Base-by-base conservation (phyloP, 129 eudicot species). In the Lactuca sativa region DNA sequence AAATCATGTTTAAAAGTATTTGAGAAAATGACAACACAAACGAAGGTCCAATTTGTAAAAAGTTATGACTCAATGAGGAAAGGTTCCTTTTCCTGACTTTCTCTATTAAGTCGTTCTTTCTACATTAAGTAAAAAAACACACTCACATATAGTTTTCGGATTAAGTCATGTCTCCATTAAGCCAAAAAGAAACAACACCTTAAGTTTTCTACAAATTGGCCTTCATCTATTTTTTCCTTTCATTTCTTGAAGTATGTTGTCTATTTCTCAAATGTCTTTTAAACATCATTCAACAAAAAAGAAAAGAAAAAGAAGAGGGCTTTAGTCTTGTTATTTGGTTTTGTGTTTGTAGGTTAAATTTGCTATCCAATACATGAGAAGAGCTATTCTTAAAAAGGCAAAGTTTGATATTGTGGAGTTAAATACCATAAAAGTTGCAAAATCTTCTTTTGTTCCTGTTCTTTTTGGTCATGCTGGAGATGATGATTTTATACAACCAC, bases 401-500 rank as follows among this genome's bases (percentile, higher is more conserved):
- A 93, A 93, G 77, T 93, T 93, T 56, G 99, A 93, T 81, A 90
- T 90, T 12, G 74, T 67, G 64, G 97, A 93, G 67, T 80, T 93
- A 59, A 93, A 93, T 74, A 80, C 96, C 41, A 82, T 89, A 53
- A 93, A 93, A 97, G 92, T 87, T 52, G 99, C 99, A 48, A 90
- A 93, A 66, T 78, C 85, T 49, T 82, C 84, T 80, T 93, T 89
- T 78, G 96, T 93, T 72, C 96, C 96, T 8, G 96, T 80, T 75
- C 59, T 93, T 13, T 80, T 93, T 59, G 98, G 98, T 61, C 98
- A 93, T 83, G 98, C 90, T 36, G 69, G 61, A 47, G 96, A 89
- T 30, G 98, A 93, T 74, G 97, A 93, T 75, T 93, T 93, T 75
- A 90, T 93, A 77, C 97, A 83, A 31, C 97, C 97, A 34, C 99